A percentile compares a stretch with the other conserved stretches of the same genome.
Conservation (phyloP, 805 yeast genomes). For the Sporopachydermia lactativora region DNA sequence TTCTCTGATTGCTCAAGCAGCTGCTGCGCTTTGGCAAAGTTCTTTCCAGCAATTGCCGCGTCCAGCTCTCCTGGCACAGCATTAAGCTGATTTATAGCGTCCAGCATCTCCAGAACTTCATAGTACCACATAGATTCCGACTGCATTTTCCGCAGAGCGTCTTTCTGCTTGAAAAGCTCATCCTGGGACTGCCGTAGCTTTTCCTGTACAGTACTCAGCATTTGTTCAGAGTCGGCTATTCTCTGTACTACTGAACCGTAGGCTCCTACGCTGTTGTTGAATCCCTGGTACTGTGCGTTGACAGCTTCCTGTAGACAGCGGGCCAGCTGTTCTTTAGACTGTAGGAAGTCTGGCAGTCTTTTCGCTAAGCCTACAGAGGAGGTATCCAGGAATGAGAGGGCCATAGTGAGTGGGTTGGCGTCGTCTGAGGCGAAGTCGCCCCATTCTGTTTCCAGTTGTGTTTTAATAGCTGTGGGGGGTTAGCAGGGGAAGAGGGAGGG, state of each 20-base stretch:
- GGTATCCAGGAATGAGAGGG: conserved; percentile 69
- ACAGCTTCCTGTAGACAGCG: conserved; percentile 53
- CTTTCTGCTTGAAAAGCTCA: conserved; percentile 39
- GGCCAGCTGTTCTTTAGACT: conserved; percentile 42
- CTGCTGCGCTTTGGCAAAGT: conserved; percentile 33
- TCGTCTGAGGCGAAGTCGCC: conserved; percentile 32
- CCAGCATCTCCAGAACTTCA: conserved; percentile 57
- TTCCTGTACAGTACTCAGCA: conserved; percentile 32
- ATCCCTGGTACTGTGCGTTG: conserved; percentile 68
- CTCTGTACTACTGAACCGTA: conserved; percentile 57
- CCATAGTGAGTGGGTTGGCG: conserved; percentile 75
- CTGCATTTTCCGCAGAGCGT: conserved; percentile 48
- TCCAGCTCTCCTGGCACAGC: conserved; percentile 52
- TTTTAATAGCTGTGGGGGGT: neutral
- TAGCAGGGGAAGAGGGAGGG: neutral
- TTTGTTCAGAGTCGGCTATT: conserved; percentile 50
- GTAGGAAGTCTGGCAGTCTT: conserved; percentile 49
- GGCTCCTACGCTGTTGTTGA: conserved; percentile 75
- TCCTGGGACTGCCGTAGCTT: conserved; percentile 33
- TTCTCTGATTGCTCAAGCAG: conserved; percentile 24
- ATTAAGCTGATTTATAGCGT: conserved; percentile 47
- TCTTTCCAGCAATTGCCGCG: conserved; percentile 48
- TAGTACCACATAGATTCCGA: conserved; percentile 45
- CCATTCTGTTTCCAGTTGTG: conserved; percentile 27
- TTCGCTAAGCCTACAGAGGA: conserved; percentile 87